Base-by-base conservation (phyloP, 306 rosid species). In the Alnus glutinosa region DNA sequence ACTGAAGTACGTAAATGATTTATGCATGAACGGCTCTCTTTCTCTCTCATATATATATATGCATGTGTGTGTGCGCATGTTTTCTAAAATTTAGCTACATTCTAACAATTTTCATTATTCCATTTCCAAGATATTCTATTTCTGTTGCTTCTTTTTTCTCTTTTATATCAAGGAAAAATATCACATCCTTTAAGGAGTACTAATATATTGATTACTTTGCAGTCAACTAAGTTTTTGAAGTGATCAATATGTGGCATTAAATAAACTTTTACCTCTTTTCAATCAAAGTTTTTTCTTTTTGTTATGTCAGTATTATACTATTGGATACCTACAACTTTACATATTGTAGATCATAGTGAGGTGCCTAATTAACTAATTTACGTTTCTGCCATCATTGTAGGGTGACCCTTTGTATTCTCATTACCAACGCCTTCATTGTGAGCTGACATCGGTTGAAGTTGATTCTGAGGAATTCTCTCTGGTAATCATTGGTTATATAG, bases 341-440 rank as follows among this genome's bases (percentile, higher is more conserved):
- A n/a, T 47, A 71, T 68, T 52, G 11, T 70, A 70, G 54, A 79
- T 79, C 78, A 34, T 15, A 9, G 78, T 37, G 54, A 49, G 52
- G 39, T 42, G 49, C 44, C 46, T 55, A 19, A 72, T 77, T 23
- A 75, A 52, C 73, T 78, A 49, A 80, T 77, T 64, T 59, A 50
- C 68, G 55, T 46, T 71, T 76, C 64, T 81, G 76, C 62, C 70
- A 47, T 76, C 77, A 37, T 75, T 84, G 75, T 79, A 95, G 99
- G 94, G 75, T 63, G 99, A 95, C 83, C 92, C 97, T 66, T 77
- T 95, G 83, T 90, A 75, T 86, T 78, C 88, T 79, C 94, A 81
- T 78, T 95, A 93, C 81, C 89, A 85, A 77, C 91, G 89, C 76
- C 98, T 95, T 70, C 87, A 34, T 70, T 95, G 97, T 82, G 93